Conservation (phyloP, 352 stramenopile genomes). For the Pythium folliculosum region DNA sequence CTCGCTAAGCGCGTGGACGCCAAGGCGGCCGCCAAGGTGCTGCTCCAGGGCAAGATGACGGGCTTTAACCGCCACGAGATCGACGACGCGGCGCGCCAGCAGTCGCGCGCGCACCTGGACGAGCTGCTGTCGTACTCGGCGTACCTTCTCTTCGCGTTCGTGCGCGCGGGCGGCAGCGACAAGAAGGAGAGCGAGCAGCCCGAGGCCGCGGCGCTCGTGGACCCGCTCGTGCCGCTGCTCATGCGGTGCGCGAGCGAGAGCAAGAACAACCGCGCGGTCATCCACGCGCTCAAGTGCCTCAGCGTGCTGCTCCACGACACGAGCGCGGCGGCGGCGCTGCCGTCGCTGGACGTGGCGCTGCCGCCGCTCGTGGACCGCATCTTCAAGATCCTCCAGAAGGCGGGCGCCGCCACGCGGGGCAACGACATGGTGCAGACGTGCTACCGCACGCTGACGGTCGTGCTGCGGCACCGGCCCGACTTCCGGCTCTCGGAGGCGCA, state of each 20-base stretch:
- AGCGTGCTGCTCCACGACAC: constrained; percentile 85
- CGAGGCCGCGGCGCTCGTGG: constrained; percentile 63
- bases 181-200: constrained; percentile 13
- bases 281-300: constrained; percentile 94
- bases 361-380: constrained; percentile 88
- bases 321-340: constrained; percentile 56
- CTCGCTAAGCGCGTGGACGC: constrained; percentile 61
- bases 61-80: constrained; percentile 76
- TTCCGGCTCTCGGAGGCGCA: constrained; percentile 70
- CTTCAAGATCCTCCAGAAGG: constrained; percentile 91
- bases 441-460: constrained; percentile 92
- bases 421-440: constrained; percentile 96
- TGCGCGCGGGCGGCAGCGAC: constrained; percentile 33
- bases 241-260: constrained; percentile 90
- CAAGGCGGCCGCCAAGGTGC: constrained; percentile 51
- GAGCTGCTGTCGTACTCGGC: constrained; percentile 87
- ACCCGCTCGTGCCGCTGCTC: constrained; percentile 92
- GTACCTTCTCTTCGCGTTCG: constrained; percentile 76
- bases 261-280: constrained; percentile 90
- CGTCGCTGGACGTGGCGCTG: constrained; percentile 83
- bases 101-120: constrained; percentile 65
- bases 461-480: constrained; percentile 74
- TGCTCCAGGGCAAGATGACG: constrained; percentile 73
- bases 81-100: constrained; percentile 45
- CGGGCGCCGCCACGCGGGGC: constrained; percentile 83